Base-by-base conservation (phyloP, 441 rosid genomes). In the Populus hybrid region DNA sequence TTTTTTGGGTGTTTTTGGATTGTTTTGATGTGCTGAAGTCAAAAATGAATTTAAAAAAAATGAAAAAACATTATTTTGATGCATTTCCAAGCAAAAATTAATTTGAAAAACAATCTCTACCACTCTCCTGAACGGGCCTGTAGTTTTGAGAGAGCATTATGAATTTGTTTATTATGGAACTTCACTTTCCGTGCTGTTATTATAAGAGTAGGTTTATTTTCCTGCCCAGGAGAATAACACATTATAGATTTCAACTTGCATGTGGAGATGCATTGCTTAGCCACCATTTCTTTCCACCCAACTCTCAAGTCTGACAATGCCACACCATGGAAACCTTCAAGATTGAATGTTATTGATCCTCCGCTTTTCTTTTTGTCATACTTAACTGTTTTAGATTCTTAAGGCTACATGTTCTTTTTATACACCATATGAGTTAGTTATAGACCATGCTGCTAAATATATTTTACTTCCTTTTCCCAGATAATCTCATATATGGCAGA, bases 401-500 rank as follows among this genome's bases (percentile, higher is more conserved):
- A 9, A 20, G 24, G 26, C 64, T 29, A 18, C 7, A 11, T 40
- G 56, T 70, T 2, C 31, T 16, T 69, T 64, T 56, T 59, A 36
- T 71, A 2, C 42, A 18, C 35, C 21, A 7, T 31, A 31, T 40
- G 24, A 7, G 24, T 73, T 6, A 68, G 16, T 33, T 23, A n/a
- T 14, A 20, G 6, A 45, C 6, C 26, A 8, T 28, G 24, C 38
- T 75, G 28, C 76, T 73, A 2, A 69, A 82, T 50, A 26, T 72
- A 67, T 68, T 67, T 35, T 28, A 67, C 78, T 79, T 20, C 72
- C 78, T 77, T 81, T 38, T 72, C 71, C 28, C 86, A 95, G 98
- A 89, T 90, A 74, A 81, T 94, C 80, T 93, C 99, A 3, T 95
- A 88, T 80, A 91, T 84, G 97, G 97, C 96, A 67, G 97, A 92